Evolutionary conservation across 192 early-diverging fungal species (phyloP), one percentile per base, ranked within the genome.

Genomic region (Ambispora gerdemannii): DNA sequence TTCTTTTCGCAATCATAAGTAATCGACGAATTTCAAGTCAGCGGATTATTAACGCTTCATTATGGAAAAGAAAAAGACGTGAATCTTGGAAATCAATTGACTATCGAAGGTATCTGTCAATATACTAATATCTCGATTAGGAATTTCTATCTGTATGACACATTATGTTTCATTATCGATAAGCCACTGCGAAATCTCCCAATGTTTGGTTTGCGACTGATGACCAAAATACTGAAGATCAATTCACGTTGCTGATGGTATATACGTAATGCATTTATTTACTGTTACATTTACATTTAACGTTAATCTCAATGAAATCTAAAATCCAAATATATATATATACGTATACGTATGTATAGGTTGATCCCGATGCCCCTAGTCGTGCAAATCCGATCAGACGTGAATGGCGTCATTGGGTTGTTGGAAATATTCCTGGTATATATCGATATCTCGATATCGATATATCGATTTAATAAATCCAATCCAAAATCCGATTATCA

Each of bases 281-380:
- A 27, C 22, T 11, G n/a, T n/a, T n/a, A n/a, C n/a, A n/a, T n/a
- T n/a, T n/a, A n/a, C n/a, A n/a, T n/a, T n/a, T 51, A 43, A 53
- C 2, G 66, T 60, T 50, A n/a, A 32, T 11, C 3, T 28, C 8
- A 20, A 31, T 22, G 15, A 55, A 70, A n/a, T n/a, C 27, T 17
- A 65, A 2, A 15, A 20, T 7, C n/a, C 27, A 30, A 53, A 38
- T 17, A 27, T 60, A 38, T 36, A 27, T 63, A 32, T 27, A 3
- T 52, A 19, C 28, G 11, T 20, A 2, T 24, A 67, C 58, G 7
- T 43, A 63, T 3, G 20, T 73, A 25, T 59, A 83, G 83, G 70
- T 76, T 24, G 86, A 87, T 60, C 83, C 83, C 17, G 86, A 87
- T 74, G 86, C 84, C 24, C 86, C 86, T 13, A 76, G 77, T 55